Evolutionary conservation across 2,329 filamentous ascomycete genomes (phyloP), one percentile per base, ranked within the genome.

Genomic region (Zymoseptoria tritici): DNA sequence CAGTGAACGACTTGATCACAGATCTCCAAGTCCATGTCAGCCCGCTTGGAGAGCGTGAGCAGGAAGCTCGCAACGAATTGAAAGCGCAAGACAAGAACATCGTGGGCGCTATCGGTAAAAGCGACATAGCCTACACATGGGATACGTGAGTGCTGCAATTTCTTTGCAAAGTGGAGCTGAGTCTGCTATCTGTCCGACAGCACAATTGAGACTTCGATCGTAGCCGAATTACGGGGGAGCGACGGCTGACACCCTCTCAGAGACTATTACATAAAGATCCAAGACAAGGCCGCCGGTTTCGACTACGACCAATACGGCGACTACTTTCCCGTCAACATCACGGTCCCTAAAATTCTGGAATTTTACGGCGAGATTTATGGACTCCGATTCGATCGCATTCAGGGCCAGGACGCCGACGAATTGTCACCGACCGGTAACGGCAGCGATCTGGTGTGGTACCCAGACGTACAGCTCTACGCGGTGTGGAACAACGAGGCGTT

Each of bases 381-480:
- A 9, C 26, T 64, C 7, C 52, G 59, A 5, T 64, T 62, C 22
- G 52, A 59, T 19, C 57, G 49, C 22, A 59, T 64, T n/a, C 81
- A 79, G 54, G 78, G 81, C 2, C 84, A 86, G 60, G 88, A 89
- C 64, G 80, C 85, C 36, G 80, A 82, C 53, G 78, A 80, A 61
- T 67, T 80, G 36, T 87, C 83, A 62, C 55, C 61, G 1, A 64
- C 55, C 29, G 59, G 61, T 4, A 64, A 64, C 4, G 62, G 54
- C 8, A 51, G 53, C 3, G 58, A 64, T n/a, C 55, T 64, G 4
- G 42, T 56, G 2, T 64, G 60, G 60, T 46, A 59, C 9, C 31
- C 54, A 11, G 62, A 64, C 20, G 36, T 42, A 42, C 36, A 42
- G 6, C 36, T 42, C 36, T 42, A 42, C 16, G 36, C 36, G 4